Base-by-base conservation (phyloP, 1,284 basidiomycete genomes). In the Ustilago bromivora region DNA sequence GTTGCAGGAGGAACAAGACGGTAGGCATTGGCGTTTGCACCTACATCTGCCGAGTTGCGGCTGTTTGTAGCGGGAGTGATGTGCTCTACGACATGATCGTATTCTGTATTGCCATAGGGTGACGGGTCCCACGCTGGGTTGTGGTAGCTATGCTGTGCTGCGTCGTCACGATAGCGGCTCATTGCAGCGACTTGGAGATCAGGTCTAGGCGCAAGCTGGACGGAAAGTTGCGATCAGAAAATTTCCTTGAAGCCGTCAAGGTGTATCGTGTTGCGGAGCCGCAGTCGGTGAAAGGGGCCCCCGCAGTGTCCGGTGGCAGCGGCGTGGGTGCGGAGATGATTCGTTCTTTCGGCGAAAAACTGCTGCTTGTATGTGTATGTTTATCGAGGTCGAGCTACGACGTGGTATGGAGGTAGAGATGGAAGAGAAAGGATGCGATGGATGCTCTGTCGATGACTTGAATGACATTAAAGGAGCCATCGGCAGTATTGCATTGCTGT, bases 21-120 rank as follows among this genome's bases (percentile, higher is more conserved):
- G 32, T 76, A 69, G 38, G 74, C 74, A 36, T 72, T 72, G 4
- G 74, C 36, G 54, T 68, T 72, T 47, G 74, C 69, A 8, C 69
- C 74, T n/a, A 66, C 35, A 10, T 66, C 66, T 3, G 72, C 61
- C 40, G 75, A 67, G 43, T 71, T 77, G 63, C 54, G 71, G 23
- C 55, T 49, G 40, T 38, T 23, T 5, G 61, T n/a, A 13, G 61
- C 28, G 3, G 61, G 46, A 46, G 58, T 28, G 6, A 61, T 32
- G 13, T 73, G 17, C 9, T 68, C 53, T 13, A 73, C 66, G 11
- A 46, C 19, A 13, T 61, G 46, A n/a, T 76, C 68, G 60, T 71
- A 65, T 2, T 64, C 65, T 35, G 68, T 66, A 15, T 13, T 51
- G 19, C 61, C 73, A 47, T 76, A 76, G 2, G 73, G 73, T 7